Conservation (phyloP, 345 rosid genomes). For the Linum tenue region DNA sequence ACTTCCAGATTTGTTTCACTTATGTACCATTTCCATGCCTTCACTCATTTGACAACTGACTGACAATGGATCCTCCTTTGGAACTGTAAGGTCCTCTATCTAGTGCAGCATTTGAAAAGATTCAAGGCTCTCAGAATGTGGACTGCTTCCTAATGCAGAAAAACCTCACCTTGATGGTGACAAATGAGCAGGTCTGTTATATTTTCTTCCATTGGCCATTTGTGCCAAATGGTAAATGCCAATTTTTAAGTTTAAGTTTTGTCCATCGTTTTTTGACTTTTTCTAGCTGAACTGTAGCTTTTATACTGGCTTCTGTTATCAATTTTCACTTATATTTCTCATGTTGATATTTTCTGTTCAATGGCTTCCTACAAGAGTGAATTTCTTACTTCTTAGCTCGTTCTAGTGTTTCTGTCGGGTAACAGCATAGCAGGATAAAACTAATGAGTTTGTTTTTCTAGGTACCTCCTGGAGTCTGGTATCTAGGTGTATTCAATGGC, state of each 20-base stretch:
- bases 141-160: conserved; percentile 81
- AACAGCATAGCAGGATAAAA: conserved; percentile 1
- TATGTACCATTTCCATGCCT: background rate
- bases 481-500: conserved; percentile 87
- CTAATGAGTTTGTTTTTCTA: conserved; percentile 24
- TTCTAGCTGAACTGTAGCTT: background rate
- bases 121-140: conserved; percentile 43
- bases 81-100: conserved; percentile 34
- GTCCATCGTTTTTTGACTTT: too few species aligned
- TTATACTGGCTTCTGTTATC: background rate
- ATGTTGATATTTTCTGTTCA: background rate
- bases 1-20: background rate
- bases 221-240: background rate
- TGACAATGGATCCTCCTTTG: conserved; percentile 14
- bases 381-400: conserved; percentile 1
- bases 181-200: conserved; percentile 73
- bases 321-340: background rate
- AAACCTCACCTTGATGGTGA: conserved; percentile 52
- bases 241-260: background rate
- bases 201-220: background rate
- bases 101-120: conserved; percentile 46
- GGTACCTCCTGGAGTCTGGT: conserved; percentile 85
- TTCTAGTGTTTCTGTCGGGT: background rate
- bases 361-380: background rate
- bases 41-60: background rate